Percentiles rank a stretch among this genome's conserved stretches.
These are phyloP conservation scores for Pluteus cervinus DNA, from an alignment of 768 basidiomycete species.

Conservation along the genomic window DNA sequence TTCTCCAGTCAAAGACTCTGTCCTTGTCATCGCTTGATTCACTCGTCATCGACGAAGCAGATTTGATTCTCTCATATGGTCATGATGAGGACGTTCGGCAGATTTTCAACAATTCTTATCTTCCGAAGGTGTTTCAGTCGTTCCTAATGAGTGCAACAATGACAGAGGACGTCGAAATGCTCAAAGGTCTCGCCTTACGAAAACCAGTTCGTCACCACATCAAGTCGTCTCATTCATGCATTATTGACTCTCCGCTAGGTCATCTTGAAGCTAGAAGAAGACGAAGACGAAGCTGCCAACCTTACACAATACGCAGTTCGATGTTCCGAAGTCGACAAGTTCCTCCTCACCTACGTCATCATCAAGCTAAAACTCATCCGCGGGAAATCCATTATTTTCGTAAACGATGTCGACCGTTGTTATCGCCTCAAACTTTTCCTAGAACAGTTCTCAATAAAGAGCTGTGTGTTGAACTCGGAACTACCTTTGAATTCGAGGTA, in stretches of 20 bases:
- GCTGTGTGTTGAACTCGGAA: constrained; percentile 94
- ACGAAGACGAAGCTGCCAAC: constrained; percentile 72
- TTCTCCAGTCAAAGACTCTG: constrained; percentile 47
- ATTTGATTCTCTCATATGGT: constrained; percentile 94
- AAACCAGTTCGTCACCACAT: constrained; percentile 64
- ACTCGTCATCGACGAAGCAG: constrained; percentile 96
- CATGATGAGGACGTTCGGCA: constrained; percentile 86
- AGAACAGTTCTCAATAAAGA: constrained; percentile 95
- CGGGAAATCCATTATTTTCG: constrained; percentile 95
- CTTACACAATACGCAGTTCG: constrained; percentile 86
- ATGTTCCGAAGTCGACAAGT: constrained; percentile 95
- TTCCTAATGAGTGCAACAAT: constrained; percentile 98
- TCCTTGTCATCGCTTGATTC: constrained; percentile 65
- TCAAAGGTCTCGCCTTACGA: constrained; percentile 83
- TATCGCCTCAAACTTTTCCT: constrained; percentile 97
- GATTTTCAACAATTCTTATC: constrained; percentile 58
- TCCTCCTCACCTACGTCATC: constrained; percentile 92
- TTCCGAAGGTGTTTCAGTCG: constrained; percentile 81
- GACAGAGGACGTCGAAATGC: constrained; percentile 89
- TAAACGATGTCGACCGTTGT: constrained; percentile 90
- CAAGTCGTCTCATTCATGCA: background rate
- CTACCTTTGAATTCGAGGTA: constrained; percentile 95
- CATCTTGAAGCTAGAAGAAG: constrained; percentile 83
- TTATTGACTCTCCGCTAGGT: constrained; percentile 40
- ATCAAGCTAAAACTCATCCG: constrained; percentile 93